These are phyloP conservation scores for Fragaria iinumae DNA, from an alignment of 306 rosid species.

Conservation along the genomic window DNA sequence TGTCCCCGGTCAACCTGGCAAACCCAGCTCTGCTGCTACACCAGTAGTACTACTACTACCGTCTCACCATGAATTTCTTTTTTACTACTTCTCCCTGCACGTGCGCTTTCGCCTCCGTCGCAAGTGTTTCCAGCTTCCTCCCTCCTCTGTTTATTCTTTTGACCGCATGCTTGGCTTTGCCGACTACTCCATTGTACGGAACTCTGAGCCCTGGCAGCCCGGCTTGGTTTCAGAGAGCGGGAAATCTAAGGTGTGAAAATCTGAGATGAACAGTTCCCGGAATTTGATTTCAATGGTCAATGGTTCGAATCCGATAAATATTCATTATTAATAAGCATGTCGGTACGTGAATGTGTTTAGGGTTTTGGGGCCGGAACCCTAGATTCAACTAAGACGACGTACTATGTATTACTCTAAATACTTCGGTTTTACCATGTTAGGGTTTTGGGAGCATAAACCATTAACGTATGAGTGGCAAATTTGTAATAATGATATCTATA, in stretches of 20 bases:
- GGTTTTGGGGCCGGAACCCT: not conserved
- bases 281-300: not conserved
- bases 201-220: not conserved
- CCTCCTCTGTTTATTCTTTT: not conserved
- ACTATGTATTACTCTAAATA: not conserved
- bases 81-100: slow-evolving; percentile 15
- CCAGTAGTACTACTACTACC: too few relatives aligned
- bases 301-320: not conserved
- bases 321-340: not conserved
- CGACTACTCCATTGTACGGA: not conserved
- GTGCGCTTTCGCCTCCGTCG: slow-evolving; percentile 25
- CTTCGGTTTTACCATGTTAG: not conserved
- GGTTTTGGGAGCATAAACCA: not conserved
- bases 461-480: not conserved
- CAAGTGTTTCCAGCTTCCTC: slow-evolving; percentile 63
- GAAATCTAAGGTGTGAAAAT: not conserved
- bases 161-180: slow-evolving; percentile 16
- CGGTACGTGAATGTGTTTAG: not conserved
- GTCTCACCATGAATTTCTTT: not conserved
- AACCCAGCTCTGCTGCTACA: slow-evolving; percentile 7
- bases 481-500: not conserved
- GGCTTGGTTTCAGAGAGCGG: not conserved
- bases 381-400: not conserved
- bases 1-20: slow-evolving; percentile 93
- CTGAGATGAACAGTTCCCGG: not conserved